A percentile compares a stretch with the other conserved stretches of the same genome.
Conservation (phyloP, 179 eudicot species). For the Actinidia chinensis region DNA sequence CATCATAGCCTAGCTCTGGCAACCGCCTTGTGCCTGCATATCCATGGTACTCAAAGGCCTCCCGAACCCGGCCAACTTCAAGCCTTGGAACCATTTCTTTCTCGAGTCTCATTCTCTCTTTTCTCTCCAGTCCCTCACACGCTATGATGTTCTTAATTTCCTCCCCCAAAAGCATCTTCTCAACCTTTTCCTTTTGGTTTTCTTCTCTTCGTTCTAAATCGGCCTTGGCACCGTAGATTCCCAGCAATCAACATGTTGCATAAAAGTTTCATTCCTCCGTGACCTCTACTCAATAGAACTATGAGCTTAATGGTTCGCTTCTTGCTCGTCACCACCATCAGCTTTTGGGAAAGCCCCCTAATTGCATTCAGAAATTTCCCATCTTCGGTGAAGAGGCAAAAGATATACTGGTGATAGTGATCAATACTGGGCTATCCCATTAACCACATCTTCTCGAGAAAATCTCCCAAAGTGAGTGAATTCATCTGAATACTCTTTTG, state of each 20-base stretch:
- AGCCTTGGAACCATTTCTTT: conserved; percentile 76
- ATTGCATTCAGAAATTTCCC: conserved; percentile 46
- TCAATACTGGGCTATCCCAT: conserved; percentile 20
- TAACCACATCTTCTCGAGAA: conserved; percentile 33
- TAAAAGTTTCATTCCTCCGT: conserved; percentile 65
- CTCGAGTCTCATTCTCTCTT: conserved; percentile 77
- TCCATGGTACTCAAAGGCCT: conserved; percentile 52
- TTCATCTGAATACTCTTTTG: conserved; percentile 22
- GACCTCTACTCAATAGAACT: conserved; percentile 62
- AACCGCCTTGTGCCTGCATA: conserved; percentile 63
- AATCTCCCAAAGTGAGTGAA: conserved; percentile 37
- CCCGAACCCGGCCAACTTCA: conserved; percentile 64
- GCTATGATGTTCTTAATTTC: conserved; percentile 83
- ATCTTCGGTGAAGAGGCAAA: conserved; percentile 44
- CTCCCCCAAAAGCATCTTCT: conserved; percentile 75
- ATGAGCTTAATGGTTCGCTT: conserved; percentile 59
- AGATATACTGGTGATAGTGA: conserved; percentile 44
- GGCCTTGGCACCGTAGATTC: conserved; percentile 53
- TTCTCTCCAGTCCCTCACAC: conserved; percentile 76
- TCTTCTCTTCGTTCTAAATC: conserved; percentile 64
- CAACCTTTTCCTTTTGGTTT: conserved; percentile 69
- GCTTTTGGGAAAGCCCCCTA: conserved; percentile 68
- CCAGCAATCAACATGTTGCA: conserved; percentile 80
- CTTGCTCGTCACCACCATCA: conserved; percentile 93
- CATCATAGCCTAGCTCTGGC: conserved; percentile 56